A percentile compares a stretch with the other conserved stretches of the same genome.
phyloP scores from a whole-genome alignment of 148 eudicot genomes.

The Rhododendron mucronatum region DNA sequence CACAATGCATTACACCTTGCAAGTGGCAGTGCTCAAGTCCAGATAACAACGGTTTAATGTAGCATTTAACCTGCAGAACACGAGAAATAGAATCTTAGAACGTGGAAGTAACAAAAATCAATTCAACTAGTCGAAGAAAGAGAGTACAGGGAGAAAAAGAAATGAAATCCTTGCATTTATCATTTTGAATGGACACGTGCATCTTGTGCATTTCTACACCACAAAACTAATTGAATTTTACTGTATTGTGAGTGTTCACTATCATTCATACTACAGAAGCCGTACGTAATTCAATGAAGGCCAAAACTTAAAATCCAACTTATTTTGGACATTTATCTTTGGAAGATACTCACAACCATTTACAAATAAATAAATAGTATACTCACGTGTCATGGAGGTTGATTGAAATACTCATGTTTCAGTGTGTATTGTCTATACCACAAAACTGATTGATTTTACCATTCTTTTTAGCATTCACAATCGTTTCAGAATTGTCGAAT shows the following conservation, averaged over 20 bases:
- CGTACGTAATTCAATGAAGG: neutral
- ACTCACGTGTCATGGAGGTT: neutral
- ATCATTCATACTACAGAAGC: neutral
- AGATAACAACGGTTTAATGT: conserved; percentile 32
- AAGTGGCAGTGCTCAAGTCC: conserved; percentile 43
- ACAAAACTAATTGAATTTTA: neutral
- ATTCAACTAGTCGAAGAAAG: neutral
- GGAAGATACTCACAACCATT: neutral
- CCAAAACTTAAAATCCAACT: neutral
- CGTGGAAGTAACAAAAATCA: neutral
- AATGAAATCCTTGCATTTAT: neutral
- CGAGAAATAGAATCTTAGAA: neutral
- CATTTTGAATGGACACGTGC: neutral
- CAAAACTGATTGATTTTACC: neutral
- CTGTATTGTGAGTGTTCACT: neutral
- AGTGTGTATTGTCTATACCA: neutral
- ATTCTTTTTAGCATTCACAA: neutral
- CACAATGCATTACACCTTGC: conserved; percentile 34
- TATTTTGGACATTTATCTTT: neutral
- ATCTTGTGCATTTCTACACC: neutral
- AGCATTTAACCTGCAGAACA: conserved; percentile 35
- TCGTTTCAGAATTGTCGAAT: neutral
- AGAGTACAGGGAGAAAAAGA: neutral
- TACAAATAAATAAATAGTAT: neutral
- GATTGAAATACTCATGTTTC: neutral